phyloP scores from a whole-genome alignment of 805 yeast genomes.

The Groenewaldozyma salmanticensis region DNA sequence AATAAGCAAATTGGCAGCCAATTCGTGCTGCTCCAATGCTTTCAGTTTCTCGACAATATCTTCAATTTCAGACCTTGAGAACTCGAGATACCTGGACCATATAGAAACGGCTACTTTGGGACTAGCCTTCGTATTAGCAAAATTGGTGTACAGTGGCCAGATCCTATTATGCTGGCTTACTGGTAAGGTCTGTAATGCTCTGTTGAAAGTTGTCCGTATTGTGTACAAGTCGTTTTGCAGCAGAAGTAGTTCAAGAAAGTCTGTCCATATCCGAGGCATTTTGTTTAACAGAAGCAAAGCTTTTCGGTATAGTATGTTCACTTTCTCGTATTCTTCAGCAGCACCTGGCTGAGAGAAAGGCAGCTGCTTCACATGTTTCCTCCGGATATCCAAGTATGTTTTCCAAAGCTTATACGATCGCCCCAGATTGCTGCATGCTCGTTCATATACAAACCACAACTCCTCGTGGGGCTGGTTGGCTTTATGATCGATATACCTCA shows the following conservation, averaged over 20 bases:
- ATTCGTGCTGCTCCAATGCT: constrained; percentile 17
- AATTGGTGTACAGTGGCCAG: constrained; percentile 45
- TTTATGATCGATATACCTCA: constrained; percentile 30
- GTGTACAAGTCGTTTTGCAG: constrained; percentile 28
- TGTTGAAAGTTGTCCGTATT: constrained; percentile 39
- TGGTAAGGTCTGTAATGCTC: constrained; percentile 40
- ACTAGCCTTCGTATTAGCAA: constrained; percentile 40
- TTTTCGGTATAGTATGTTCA: constrained; percentile 38
- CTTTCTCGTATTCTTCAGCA: constrained; percentile 26
- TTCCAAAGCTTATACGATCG: constrained; percentile 49
- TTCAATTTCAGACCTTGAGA: constrained; percentile 21
- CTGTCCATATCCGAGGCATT: constrained; percentile 44
- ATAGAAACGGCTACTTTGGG: constrained; percentile 26
- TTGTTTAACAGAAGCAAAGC: constrained; percentile 35
- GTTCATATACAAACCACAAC: constrained; percentile 34
- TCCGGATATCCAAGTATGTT: constrained; percentile 36
- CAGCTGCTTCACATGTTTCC: constrained; percentile 23
- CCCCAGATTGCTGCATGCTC: constrained; percentile 40
- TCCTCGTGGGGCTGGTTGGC: constrained; percentile 19
- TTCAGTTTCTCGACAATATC: constrained; percentile 19
- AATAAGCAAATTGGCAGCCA: constrained; percentile 30
- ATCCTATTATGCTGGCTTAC: constrained; percentile 44
- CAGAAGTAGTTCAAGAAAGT: constrained; percentile 37
- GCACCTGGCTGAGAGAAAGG: constrained; percentile 19
- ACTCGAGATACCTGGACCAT: constrained; percentile 27